phyloP scores from a whole-genome alignment of 2,329 filamentous ascomycete genomes.

The Fusarium robinianum region DNA sequence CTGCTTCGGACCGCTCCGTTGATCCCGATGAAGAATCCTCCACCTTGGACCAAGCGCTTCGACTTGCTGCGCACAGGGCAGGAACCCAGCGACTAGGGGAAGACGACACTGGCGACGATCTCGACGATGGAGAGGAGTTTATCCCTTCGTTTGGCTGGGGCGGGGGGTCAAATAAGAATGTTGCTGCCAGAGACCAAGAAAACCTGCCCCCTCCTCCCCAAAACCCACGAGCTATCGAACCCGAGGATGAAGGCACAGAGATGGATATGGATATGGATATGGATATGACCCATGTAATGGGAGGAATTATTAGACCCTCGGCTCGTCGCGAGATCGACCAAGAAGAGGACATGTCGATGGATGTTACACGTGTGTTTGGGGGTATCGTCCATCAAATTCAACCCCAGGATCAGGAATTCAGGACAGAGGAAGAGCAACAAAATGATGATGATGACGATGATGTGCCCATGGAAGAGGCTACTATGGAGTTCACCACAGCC shows the following conservation, averaged over 20 bases:
- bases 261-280: slow-evolving; percentile 55
- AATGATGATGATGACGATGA: slow-evolving; percentile 40
- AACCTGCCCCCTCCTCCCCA: slow-evolving; percentile 30
- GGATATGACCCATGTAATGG: slow-evolving; percentile 61
- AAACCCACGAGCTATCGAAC: slow-evolving; percentile 13
- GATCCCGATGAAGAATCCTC: slow-evolving; percentile 70
- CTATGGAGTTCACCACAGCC: slow-evolving; percentile 83
- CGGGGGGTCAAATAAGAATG: slow-evolving; percentile 53
- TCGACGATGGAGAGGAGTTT: slow-evolving; percentile 68
- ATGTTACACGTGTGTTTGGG: slow-evolving; percentile 83
- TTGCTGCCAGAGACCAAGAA: slow-evolving; percentile 49
- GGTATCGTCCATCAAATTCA: slow-evolving; percentile 65
- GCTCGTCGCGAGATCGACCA: slow-evolving; percentile 49
- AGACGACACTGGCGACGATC: slow-evolving; percentile 54
- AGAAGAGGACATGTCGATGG: slow-evolving; percentile 85
- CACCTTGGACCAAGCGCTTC: slow-evolving; percentile 76
- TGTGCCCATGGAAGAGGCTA: slow-evolving; percentile 48
- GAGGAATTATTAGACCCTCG: slow-evolving; percentile 55
- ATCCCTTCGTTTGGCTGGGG: slow-evolving; percentile 79
- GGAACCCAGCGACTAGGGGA: slow-evolving; percentile 71
- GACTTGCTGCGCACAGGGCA: slow-evolving; percentile 74
- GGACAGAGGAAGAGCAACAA: slow-evolving; percentile 35
- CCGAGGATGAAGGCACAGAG: slow-evolving; percentile 37
- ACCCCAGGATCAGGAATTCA: slow-evolving; percentile 6
- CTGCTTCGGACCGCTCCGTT: slow-evolving; percentile 61